phyloP scores from a whole-genome alignment of 176 grass and related monocot genomes.

The Musa itinerans region DNA sequence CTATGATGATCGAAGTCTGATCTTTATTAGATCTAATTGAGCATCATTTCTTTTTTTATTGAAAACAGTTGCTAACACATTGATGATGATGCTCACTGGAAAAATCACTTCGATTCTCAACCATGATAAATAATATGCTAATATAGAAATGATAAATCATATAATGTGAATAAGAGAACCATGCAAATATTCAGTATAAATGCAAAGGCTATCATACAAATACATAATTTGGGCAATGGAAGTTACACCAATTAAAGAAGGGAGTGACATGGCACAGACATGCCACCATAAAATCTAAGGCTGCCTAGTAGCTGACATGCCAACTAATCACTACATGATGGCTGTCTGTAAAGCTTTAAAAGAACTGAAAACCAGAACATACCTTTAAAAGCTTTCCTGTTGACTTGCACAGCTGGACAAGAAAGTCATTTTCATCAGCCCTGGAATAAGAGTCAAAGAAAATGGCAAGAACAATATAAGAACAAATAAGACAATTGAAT shows the following conservation, averaged over 20 bases:
- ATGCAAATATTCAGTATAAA: too few relatives aligned
- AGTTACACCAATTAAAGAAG: too few relatives aligned
- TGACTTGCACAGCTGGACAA: slow-evolving; percentile 66
- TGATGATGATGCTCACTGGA: background rate
- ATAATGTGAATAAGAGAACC: too few relatives aligned
- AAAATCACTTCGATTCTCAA: background rate
- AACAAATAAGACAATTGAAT: background rate
- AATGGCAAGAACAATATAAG: background rate
- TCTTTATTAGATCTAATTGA: background rate
- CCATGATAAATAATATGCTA: too few relatives aligned
- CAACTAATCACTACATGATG: slow-evolving; percentile 8
- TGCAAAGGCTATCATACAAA: too few relatives aligned
- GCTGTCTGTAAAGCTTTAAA: background rate
- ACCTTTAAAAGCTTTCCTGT: slow-evolving; percentile 90
- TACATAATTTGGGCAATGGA: too few relatives aligned
- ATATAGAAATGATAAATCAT: too few relatives aligned
- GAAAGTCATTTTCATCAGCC: slow-evolving; percentile 79
- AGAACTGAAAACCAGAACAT: slow-evolving; percentile 12
- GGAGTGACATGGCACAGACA: too few relatives aligned
- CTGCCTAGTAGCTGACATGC: background rate
- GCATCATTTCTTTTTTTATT: background rate
- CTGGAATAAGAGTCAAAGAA: slow-evolving; percentile 36
- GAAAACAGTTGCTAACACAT: background rate
- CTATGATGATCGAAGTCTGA: background rate
- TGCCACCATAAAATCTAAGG: background rate